phyloP scores from a whole-genome alignment of 1,284 basidiomycete genomes.

The Crepidotus sp. region DNA sequence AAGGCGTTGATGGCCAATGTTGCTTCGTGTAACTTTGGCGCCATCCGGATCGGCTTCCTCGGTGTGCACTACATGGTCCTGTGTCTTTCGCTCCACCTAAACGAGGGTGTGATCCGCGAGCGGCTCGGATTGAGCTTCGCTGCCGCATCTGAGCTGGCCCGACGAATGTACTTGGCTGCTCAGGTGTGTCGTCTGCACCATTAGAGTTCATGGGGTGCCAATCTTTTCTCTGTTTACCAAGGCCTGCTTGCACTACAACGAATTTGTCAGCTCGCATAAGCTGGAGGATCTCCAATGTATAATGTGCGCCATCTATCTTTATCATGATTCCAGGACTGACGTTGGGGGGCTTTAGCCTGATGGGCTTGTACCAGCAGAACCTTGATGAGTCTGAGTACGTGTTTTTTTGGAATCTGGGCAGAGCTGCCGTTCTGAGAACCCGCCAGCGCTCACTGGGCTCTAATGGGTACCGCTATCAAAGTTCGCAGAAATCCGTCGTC shows the following conservation, averaged over 20 bases:
- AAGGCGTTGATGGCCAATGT: conserved; percentile 6
- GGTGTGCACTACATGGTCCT: conserved; percentile 21
- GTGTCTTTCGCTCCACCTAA: conserved; percentile 21
- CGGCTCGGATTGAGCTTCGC: conserved; percentile 16
- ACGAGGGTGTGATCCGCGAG: conserved; percentile 19
- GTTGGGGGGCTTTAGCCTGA: conserved; percentile 15
- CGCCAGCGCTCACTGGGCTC: conserved; percentile 20
- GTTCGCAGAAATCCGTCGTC: conserved; percentile 1
- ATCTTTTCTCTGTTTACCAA: too few species aligned
- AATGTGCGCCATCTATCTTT: conserved; percentile 15
- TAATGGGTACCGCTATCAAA: conserved; percentile 22
- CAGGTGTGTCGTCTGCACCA: conserved; percentile 12
- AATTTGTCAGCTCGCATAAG: conserved; percentile 21
- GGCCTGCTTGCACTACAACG: conserved; percentile 20
- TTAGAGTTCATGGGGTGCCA: too few species aligned
- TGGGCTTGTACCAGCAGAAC: conserved; percentile 23
- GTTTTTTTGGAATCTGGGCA: not conserved
- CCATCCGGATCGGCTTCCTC: conserved; percentile 18
- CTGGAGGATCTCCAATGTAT: conserved; percentile 21
- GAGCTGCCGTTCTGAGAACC: not conserved
- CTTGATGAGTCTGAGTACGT: conserved; percentile 22
- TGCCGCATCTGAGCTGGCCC: conserved; percentile 16
- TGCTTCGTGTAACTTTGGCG: conserved; percentile 8
- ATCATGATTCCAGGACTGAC: not conserved
- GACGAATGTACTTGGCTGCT: conserved; percentile 22